Base-by-base conservation (phyloP, 1,284 basidiomycete species). In the Cryptococcus depauperatus region DNA sequence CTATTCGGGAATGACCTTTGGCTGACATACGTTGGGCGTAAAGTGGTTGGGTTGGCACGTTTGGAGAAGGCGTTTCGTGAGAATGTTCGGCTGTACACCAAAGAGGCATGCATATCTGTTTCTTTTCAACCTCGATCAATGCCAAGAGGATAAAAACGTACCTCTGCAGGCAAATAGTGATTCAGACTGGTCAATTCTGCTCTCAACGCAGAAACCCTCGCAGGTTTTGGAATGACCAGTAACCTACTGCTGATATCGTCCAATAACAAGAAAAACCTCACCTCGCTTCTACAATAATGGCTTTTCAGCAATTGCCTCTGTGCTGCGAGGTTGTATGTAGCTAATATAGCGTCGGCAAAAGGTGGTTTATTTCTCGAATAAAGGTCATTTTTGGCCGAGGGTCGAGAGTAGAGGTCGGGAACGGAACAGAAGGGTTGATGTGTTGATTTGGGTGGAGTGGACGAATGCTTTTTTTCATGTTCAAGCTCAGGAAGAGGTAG, bases 101-200 rank as follows among this genome's bases (percentile, higher is more conserved):
- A 74, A 95, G 79, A 22, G 91, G 92, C 81, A 97, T 88, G 70
- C 92, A 96, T 13, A 67, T 58, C 60, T 61, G 43, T n/a, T n/a
- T n/a, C n/a, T n/a, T n/a, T n/a, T 23, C 16, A 40, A 29, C 6
- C 22, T 39, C 25, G 23, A 18, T 19, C 14, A 13, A 37, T 22
- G 26, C 46, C 38, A 51, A 44, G n/a, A n/a, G 26, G 1, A 21
- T 25, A 22, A 5, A 16, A 34, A 68, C 70, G 53, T 71, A 87
- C 87, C 76, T 93, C 89, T 7, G 89, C 86, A 22, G 95, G 95
- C 26, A 99, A 77, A 64, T 86, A 89, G 67, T 98, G 93, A 64
- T 99, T 99, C 43, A 99, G 74, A 21, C 84, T 84, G 2, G 95
- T 99, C 51, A 99, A 74, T 67, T 98, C 95, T 19, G 95, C 95